These are phyloP conservation scores for Tuber magnatum DNA, from an alignment of 495 filamentous ascomycete species.

Conservation along the genomic window DNA sequence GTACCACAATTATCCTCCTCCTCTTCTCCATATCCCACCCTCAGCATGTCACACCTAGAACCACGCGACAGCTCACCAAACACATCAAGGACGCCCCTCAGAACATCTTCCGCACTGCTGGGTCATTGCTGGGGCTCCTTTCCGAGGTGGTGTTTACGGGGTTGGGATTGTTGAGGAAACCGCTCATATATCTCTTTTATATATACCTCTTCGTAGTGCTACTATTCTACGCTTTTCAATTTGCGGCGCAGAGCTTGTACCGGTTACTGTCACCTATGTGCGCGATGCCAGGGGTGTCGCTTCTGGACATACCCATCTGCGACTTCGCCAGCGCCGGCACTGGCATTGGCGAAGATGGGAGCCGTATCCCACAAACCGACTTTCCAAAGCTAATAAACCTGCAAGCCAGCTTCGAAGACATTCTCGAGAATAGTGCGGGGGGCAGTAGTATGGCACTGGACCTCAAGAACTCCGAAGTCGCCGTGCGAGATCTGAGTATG, in stretches of 20 bases:
- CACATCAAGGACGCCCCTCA: not conserved
- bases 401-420: constrained; percentile 59
- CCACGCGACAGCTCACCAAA: not conserved
- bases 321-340: constrained; percentile 36
- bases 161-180: not conserved
- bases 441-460: constrained; percentile 43
- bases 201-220: not conserved
- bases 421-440: constrained; percentile 54
- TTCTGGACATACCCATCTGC: constrained; percentile 57
- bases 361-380: constrained; percentile 45
- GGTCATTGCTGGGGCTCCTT: not conserved
- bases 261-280: constrained; percentile 55
- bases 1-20: not conserved
- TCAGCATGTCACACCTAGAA: not conserved
- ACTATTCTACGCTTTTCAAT: not conserved
- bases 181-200: not conserved
- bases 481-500: constrained; percentile 28
- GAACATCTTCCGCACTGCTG: constrained; percentile 1
- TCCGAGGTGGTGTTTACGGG: not conserved
- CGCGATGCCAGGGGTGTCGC: constrained; percentile 54
- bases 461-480: constrained; percentile 33
- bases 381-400: constrained; percentile 62
- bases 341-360: constrained; percentile 10
- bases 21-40: not conserved
- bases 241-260: not conserved